Evolutionary conservation across 441 rosid genomes (phyloP).

Genomic region (Raphanus hybrid): DNA sequence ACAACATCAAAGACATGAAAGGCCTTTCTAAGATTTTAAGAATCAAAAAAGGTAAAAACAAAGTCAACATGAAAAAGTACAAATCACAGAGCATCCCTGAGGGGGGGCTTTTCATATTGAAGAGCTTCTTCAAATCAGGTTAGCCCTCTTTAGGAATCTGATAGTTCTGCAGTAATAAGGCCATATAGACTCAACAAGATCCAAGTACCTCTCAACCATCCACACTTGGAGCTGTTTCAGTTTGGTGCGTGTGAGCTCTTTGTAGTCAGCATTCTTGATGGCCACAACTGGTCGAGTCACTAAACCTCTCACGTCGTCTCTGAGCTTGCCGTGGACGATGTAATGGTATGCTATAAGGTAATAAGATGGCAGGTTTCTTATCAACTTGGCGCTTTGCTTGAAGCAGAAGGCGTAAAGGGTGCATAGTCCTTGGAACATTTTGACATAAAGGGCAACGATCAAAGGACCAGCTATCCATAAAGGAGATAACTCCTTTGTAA

Average conservation of each 20-base stretch:
- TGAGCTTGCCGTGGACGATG: constrained; percentile 69
- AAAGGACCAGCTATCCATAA: constrained; percentile 89
- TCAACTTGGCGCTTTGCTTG: constrained; percentile 60
- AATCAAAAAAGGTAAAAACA: constrained; percentile 25
- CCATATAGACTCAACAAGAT: constrained; percentile 90
- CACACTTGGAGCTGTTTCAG: constrained; percentile 67
- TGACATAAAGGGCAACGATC: constrained; percentile 67
- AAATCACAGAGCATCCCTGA: constrained; percentile 11
- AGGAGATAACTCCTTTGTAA: constrained; percentile 82
- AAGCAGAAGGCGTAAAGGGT: constrained; percentile 80
- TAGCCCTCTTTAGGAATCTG: constrained; percentile 92
- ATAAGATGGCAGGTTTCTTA: constrained; percentile 68
- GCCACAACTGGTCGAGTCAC: constrained; percentile 62
- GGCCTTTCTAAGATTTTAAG: constrained; percentile 42
- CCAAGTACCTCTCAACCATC: constrained; percentile 76
- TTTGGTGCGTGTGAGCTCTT: constrained; percentile 59
- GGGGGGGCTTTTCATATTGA: not conserved
- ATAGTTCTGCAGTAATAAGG: constrained; percentile 91
- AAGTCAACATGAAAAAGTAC: constrained; percentile 8
- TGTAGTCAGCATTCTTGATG: constrained; percentile 69
- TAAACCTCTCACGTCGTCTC: constrained; percentile 51
- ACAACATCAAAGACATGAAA: constrained; percentile 33
- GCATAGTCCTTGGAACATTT: constrained; percentile 70
- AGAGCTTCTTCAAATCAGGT: constrained; percentile 57
- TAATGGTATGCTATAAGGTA: constrained; percentile 56